A percentile compares a stretch with the other conserved stretches of the same genome.
phyloP scores from a whole-genome alignment of 768 basidiomycete genomes.

The Leccinum incarnatum region DNA sequence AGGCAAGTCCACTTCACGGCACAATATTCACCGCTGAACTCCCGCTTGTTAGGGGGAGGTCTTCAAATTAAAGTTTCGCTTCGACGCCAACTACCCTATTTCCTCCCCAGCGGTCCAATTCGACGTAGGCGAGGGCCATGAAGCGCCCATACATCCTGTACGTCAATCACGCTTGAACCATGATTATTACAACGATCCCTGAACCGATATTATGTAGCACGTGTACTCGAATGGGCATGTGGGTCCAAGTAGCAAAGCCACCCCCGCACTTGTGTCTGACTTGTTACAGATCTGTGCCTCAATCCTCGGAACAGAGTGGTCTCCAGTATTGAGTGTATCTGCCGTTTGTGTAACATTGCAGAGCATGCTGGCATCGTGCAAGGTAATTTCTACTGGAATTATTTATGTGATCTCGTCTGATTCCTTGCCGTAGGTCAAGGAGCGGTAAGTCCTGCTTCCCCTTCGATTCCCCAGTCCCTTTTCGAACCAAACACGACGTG shows the following conservation, averaged over 20 bases:
- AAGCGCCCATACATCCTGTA: slow-evolving; percentile 81
- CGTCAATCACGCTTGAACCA: slow-evolving; percentile 26
- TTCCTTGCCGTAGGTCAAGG: slow-evolving; percentile 45
- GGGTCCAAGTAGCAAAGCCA: slow-evolving; percentile 20
- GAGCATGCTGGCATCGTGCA: slow-evolving; percentile 92
- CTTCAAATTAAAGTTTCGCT: slow-evolving; percentile 78
- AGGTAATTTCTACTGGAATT: slow-evolving; percentile 44
- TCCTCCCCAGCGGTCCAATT: slow-evolving; percentile 87
- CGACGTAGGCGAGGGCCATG: slow-evolving; percentile 58
- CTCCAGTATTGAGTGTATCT: slow-evolving; percentile 80
- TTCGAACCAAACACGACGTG: slow-evolving; percentile 8
- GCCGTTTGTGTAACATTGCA: slow-evolving; percentile 84
- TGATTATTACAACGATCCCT: slow-evolving; percentile 6
- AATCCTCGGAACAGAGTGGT: slow-evolving; percentile 88
- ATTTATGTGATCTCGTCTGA: neutral
- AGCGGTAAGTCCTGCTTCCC: slow-evolving; percentile 50
- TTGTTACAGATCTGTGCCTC: slow-evolving; percentile 78
- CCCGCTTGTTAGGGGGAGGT: slow-evolving; percentile 57
- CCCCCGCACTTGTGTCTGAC: slow-evolving; percentile 15
- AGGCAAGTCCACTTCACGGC: slow-evolving; percentile 39
- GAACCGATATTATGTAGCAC: slow-evolving; percentile 46
- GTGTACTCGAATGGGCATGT: slow-evolving; percentile 89
- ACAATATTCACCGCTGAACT: slow-evolving; percentile 1
- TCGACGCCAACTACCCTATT: slow-evolving; percentile 81
- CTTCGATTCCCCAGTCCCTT: neutral